These are phyloP conservation scores for Hymenoscyphus infarciens DNA, from an alignment of 2,329 filamentous ascomycete species.

Conservation along the genomic window DNA sequence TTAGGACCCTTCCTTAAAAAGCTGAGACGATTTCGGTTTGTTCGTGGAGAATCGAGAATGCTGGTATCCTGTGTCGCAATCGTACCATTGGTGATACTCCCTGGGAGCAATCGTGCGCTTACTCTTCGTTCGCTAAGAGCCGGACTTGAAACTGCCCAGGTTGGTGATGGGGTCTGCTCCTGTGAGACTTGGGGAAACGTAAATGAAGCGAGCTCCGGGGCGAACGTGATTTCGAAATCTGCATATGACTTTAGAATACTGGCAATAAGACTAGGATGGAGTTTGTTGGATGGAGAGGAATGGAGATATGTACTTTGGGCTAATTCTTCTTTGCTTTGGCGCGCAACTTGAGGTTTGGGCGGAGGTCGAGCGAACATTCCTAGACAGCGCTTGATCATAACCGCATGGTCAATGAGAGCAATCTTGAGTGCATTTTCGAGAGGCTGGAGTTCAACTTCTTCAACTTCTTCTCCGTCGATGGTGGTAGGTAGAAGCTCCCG, in stretches of 20 bases:
- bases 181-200: slow-evolving; percentile 47
- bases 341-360: slow-evolving; percentile 53
- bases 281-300: slow-evolving; percentile 7
- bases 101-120: slow-evolving; percentile 11
- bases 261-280: slow-evolving; percentile 10
- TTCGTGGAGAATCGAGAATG: slow-evolving; percentile 25
- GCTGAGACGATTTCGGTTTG: slow-evolving; percentile 18
- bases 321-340: slow-evolving; percentile 54
- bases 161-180: slow-evolving; percentile 40
- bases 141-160: slow-evolving; percentile 31
- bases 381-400: slow-evolving; percentile 81
- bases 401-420: slow-evolving; percentile 82
- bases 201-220: slow-evolving; percentile 62
- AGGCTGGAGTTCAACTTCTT: slow-evolving; percentile 49
- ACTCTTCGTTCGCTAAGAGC: slow-evolving; percentile 14
- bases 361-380: slow-evolving; percentile 58
- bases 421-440: slow-evolving; percentile 79
- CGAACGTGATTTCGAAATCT: slow-evolving; percentile 63
- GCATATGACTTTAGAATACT: slow-evolving; percentile 20
- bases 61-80: slow-evolving; percentile 26
- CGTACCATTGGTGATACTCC: slow-evolving; percentile 26
- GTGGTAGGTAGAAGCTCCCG: slow-evolving; percentile 64
- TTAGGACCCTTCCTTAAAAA: slow-evolving; percentile 20
- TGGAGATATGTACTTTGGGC: slow-evolving; percentile 49
- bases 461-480: slow-evolving; percentile 41